phyloP scores from a whole-genome alignment of 164 flowering plant genomes.

The Pachysandra terminalis region DNA sequence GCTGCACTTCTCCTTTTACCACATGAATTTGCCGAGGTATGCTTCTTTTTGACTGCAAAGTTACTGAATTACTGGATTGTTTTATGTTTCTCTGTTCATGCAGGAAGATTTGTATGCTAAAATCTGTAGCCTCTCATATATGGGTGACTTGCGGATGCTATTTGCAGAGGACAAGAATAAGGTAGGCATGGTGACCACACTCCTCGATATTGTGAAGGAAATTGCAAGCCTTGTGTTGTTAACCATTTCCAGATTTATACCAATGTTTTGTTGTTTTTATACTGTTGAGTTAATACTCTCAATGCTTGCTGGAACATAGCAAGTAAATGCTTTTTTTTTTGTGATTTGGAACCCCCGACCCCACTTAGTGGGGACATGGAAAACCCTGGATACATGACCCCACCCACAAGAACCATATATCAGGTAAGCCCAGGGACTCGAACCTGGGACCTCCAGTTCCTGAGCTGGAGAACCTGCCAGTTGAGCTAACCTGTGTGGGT shows the following conservation, averaged over 20 bases:
- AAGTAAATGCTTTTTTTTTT: no score
- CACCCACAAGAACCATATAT: no score
- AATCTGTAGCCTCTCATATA: constrained; percentile 88
- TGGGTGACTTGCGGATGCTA: constrained; percentile 92
- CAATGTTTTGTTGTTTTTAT: not conserved
- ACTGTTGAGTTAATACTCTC: not conserved
- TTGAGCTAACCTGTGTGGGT: no score
- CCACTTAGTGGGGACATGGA: no score
- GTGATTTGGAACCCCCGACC: no score
- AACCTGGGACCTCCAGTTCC: no score
- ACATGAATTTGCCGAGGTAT: constrained; percentile 73
- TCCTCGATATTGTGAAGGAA: not conserved
- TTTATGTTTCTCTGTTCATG: constrained; percentile 12
- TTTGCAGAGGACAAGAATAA: constrained; percentile 96
- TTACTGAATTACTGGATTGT: not conserved
- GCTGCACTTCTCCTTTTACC: constrained; percentile 93
- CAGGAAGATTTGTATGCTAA: constrained; percentile 91
- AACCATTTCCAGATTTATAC: no score
- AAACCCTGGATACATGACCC: no score
- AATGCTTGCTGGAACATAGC: no score
- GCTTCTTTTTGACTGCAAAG: constrained; percentile 8
- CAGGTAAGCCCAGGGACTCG: no score
- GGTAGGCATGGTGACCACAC: constrained; percentile 34
- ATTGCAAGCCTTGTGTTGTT: not conserved
- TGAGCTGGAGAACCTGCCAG: no score